Conservation (phyloP, 2,329 filamentous ascomycete species). For the Rutstroemia sp. region DNA sequence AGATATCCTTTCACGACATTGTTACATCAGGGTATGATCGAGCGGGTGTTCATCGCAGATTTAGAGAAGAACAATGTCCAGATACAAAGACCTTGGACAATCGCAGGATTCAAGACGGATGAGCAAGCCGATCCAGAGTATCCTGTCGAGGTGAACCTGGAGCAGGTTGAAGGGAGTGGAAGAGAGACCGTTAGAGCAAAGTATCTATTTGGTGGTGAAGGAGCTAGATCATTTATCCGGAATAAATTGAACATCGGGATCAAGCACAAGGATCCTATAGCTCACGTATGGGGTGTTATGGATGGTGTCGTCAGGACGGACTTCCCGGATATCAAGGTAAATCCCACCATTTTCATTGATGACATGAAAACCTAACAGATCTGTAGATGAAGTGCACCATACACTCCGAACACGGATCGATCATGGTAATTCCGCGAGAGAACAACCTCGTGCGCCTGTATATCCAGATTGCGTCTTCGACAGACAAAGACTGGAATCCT, state of each 20-base stretch:
- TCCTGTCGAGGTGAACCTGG: conserved; percentile 71
- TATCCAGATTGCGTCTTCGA: conserved; percentile 58
- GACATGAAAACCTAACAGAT: conserved; percentile 29
- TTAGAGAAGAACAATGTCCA: conserved; percentile 52
- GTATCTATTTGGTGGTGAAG: conserved; percentile 66
- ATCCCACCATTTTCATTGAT: conserved; percentile 39
- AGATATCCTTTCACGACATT: conserved; percentile 65
- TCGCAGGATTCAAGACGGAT: conserved; percentile 53
- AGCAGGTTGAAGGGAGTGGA: conserved; percentile 66
- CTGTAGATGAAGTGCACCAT: conserved; percentile 65
- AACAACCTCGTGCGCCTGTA: conserved; percentile 62
- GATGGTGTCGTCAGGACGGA: conserved; percentile 65
- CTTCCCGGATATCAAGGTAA: conserved; percentile 73
- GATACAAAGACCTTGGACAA: conserved; percentile 59
- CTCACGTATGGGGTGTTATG: conserved; percentile 70
- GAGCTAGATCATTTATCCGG: conserved; percentile 59
- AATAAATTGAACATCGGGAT: conserved; percentile 62
- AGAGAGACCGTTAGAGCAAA: conserved; percentile 63
- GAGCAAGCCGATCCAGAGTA: conserved; percentile 53
- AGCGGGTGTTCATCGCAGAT: conserved; percentile 61
- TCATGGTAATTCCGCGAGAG: conserved; percentile 74
- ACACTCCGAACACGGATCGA: conserved; percentile 64
- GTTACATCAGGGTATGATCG: conserved; percentile 64
- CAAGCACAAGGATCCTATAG: conserved; percentile 60
- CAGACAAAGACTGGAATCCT: conserved; percentile 53